Percentiles rank a stretch among this genome's conserved stretches.
These are phyloP conservation scores for Agaricus subrufescens DNA, from an alignment of 768 basidiomycete genomes.

Conservation along the genomic window DNA sequence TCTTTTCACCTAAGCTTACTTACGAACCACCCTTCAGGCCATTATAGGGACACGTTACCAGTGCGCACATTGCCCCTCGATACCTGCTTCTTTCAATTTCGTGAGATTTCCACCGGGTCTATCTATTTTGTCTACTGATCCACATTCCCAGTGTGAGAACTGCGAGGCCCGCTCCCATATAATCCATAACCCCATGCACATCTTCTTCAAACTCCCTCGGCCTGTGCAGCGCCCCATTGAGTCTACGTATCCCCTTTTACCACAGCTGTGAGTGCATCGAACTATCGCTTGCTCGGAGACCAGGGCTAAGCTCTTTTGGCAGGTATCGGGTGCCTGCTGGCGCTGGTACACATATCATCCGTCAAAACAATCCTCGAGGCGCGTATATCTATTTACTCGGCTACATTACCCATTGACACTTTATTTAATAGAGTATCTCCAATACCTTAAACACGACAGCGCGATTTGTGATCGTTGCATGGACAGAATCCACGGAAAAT, in stretches of 20 bases:
- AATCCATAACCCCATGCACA: constrained; percentile 78
- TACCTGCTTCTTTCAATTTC: constrained; percentile 64
- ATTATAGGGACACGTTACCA: constrained; percentile 83
- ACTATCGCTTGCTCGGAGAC: neutral
- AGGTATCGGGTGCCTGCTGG: constrained; percentile 69
- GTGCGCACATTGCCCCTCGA: constrained; percentile 85
- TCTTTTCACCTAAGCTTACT: neutral
- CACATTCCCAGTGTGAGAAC: constrained; percentile 47
- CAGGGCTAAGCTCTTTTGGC: constrained; percentile 3
- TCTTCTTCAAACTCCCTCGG: constrained; percentile 84
- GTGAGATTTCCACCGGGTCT: constrained; percentile 37
- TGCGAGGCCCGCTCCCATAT: constrained; percentile 79
- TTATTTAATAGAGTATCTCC: constrained; percentile 51
- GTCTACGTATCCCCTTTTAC: constrained; percentile 58
- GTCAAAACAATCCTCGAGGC: constrained; percentile 55
- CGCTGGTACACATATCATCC: constrained; percentile 34
- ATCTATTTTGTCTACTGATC: neutral
- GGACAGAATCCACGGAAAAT: constrained; percentile 75
- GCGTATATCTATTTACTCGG: constrained; percentile 8
- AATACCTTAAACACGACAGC: constrained; percentile 50
- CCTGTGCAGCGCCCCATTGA: constrained; percentile 60
- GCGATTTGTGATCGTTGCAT: constrained; percentile 89
- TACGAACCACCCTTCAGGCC: constrained; percentile 32
- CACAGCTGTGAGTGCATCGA: constrained; percentile 48
- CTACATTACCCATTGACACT: neutral